These are phyloP conservation scores for Fusarium praegraminearum DNA, from an alignment of 2,329 filamentous ascomycete species.

Conservation along the genomic window DNA sequence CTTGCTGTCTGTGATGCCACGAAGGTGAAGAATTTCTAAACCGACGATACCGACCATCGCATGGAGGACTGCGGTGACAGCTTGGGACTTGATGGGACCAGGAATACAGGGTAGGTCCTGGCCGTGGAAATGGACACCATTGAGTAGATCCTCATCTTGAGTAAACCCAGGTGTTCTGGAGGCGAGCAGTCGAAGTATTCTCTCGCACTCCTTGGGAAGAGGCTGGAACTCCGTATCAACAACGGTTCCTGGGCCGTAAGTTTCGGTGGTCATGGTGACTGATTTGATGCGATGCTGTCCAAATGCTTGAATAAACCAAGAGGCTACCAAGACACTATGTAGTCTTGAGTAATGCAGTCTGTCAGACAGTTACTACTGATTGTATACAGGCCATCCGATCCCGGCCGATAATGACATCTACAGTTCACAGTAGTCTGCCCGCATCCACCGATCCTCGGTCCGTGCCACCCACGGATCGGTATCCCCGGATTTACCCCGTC, in stretches of 20 bases:
- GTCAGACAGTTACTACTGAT: neutral
- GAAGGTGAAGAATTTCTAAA: neutral
- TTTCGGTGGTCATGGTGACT: neutral
- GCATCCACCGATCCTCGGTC: neutral
- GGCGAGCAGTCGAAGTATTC: neutral
- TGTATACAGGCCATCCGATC: neutral
- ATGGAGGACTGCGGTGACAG: neutral
- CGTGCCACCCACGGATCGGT: neutral
- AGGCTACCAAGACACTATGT: neutral
- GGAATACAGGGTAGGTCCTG: neutral
- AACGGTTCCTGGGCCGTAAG: neutral
- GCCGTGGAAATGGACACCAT: neutral
- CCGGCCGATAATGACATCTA: neutral
- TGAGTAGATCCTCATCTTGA: neutral
- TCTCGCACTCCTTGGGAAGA: neutral
- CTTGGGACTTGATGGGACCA: neutral
- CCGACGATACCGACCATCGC: neutral
- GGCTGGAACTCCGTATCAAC: neutral
- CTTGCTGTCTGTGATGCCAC: neutral
- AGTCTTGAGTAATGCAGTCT: neutral
- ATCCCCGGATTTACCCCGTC: neutral
- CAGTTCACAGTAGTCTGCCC: too few relatives aligned
- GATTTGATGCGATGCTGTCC: neutral
- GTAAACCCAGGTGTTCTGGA: neutral
- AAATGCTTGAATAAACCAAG: fast-evolving